Percentiles rank a stretch among this genome's conserved stretches.
These are phyloP conservation scores for Globisporangium camurandrum DNA, from an alignment of 352 stramenopile genomes.

Conservation along the genomic window DNA sequence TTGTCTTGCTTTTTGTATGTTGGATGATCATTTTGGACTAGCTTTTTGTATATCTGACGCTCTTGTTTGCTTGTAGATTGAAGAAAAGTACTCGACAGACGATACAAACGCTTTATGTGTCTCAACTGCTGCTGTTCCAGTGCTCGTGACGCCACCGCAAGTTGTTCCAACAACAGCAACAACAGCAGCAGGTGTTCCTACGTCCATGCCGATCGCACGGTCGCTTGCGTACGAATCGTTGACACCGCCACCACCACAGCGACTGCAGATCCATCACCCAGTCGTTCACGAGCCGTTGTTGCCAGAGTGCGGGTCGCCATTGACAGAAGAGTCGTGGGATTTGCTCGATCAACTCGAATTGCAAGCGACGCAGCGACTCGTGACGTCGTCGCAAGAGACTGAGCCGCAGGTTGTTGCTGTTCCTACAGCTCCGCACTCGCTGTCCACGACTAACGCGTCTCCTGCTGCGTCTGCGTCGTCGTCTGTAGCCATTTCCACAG, in stretches of 20 bases:
- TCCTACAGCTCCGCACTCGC: background rate
- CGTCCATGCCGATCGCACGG: background rate
- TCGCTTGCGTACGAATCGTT: constrained; percentile 1
- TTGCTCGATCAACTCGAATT: constrained; percentile 62
- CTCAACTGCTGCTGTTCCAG: no score
- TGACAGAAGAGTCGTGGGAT: constrained; percentile 78
- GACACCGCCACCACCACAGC: constrained; percentile 2
- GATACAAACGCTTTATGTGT: no score
- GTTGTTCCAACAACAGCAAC: background rate
- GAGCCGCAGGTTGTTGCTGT: constrained; percentile 16
- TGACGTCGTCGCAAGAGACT: no score
- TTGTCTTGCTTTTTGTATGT: background rate
- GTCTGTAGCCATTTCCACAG: no score
- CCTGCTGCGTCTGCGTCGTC: no score
- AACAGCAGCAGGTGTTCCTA: background rate
- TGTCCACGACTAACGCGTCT: background rate
- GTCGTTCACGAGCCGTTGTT: constrained; percentile 12
- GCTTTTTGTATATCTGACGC: background rate
- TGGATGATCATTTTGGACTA: background rate
- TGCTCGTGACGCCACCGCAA: background rate
- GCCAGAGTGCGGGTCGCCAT: constrained; percentile 45
- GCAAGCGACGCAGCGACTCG: constrained; percentile 39
- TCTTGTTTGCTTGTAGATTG: constrained; percentile 23
- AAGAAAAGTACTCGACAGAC: constrained; percentile 50
- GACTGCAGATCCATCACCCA: constrained; percentile 1